Percentiles rank a stretch among this genome's conserved stretches.
phyloP scores from a whole-genome alignment of 2,329 filamentous ascomycete genomes.

The Monilinia fructicola region DNA sequence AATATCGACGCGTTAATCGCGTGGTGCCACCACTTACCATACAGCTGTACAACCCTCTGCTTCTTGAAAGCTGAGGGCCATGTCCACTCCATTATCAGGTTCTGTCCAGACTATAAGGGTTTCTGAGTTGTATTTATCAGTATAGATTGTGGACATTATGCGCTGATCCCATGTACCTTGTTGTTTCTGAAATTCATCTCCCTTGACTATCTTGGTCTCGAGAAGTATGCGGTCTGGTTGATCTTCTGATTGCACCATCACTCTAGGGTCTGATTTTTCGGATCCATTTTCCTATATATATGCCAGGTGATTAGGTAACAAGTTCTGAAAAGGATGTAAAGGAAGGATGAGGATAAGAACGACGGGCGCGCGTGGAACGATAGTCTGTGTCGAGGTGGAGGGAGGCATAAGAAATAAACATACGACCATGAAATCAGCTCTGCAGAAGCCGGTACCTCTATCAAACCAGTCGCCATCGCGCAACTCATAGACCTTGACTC shows the following conservation, averaged over 20 bases:
- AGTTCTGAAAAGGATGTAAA: slow-evolving; percentile 13
- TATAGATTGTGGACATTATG: slow-evolving; percentile 34
- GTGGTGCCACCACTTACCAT: slow-evolving; percentile 61
- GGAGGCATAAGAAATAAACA: slow-evolving; percentile 23
- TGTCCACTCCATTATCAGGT: slow-evolving; percentile 77
- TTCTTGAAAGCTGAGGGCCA: slow-evolving; percentile 98
- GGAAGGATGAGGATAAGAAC: slow-evolving; percentile 4
- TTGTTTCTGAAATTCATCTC: slow-evolving; percentile 97
- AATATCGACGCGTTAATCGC: not conserved
- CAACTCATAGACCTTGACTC: slow-evolving; percentile 99
- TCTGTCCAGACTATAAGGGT: slow-evolving; percentile 99
- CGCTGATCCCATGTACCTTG: slow-evolving; percentile 63
- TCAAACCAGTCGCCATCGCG: slow-evolving; percentile 99
- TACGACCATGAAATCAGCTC: slow-evolving; percentile 50
- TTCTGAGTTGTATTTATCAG: slow-evolving; percentile 55
- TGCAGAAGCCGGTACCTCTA: slow-evolving; percentile 93
- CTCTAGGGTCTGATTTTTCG: slow-evolving; percentile 75
- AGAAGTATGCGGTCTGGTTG: slow-evolving; percentile 79
- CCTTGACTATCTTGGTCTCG: slow-evolving; percentile 86
- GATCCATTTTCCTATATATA: slow-evolving; percentile 52
- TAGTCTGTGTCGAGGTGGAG: slow-evolving; percentile 7
- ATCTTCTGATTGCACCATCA: slow-evolving; percentile 92
- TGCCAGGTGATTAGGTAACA: slow-evolving; percentile 37
- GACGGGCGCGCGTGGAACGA: not conserved
- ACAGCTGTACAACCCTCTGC: slow-evolving; percentile 89